Evolutionary conservation across 2,329 filamentous ascomycete species (phyloP).

Genomic region (Sporothrix brasiliensis): DNA sequence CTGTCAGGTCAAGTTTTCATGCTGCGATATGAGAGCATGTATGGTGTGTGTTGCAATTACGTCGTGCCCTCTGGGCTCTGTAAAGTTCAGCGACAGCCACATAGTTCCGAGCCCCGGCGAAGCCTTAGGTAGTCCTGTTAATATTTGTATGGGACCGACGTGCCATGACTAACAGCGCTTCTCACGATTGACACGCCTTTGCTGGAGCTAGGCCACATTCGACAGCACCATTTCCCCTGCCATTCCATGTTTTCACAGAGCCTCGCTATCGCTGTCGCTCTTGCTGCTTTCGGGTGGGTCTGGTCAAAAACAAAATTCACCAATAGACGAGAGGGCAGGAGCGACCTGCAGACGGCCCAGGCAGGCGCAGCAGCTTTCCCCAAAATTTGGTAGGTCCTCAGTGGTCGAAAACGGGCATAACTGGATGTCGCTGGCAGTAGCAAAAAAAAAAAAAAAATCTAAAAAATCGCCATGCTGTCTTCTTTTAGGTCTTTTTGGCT

Average conservation of each 20-base stretch:
- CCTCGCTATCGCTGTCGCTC: not conserved
- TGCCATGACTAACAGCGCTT: not conserved
- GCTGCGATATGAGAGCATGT: too few relatives aligned
- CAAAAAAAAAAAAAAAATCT: constrained; percentile 6
- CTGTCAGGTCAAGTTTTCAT: too few relatives aligned
- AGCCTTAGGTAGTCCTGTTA: not conserved
- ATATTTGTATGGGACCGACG: not conserved
- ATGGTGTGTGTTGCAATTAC: too few relatives aligned
- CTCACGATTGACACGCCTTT: not conserved
- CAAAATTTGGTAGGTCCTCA: not conserved
- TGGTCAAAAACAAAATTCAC: constrained; percentile 14
- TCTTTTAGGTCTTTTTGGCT: not conserved
- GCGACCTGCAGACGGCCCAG: not conserved
- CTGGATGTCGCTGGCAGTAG: not conserved
- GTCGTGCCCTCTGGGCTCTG: too few relatives aligned
- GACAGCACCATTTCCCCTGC: constrained; percentile 12
- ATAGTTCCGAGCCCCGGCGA: too few relatives aligned
- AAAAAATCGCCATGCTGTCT: constrained; percentile 23
- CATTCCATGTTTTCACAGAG: not conserved
- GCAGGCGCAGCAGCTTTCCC: not conserved
- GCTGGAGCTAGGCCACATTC: constrained; percentile 5
- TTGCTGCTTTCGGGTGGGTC: not conserved
- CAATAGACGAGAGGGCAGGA: not conserved
- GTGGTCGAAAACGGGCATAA: not conserved
- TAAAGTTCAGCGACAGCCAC: not conserved